These are phyloP conservation scores for Aquilaria agallochum DNA, from an alignment of 441 rosid genomes.

Conservation along the genomic window DNA sequence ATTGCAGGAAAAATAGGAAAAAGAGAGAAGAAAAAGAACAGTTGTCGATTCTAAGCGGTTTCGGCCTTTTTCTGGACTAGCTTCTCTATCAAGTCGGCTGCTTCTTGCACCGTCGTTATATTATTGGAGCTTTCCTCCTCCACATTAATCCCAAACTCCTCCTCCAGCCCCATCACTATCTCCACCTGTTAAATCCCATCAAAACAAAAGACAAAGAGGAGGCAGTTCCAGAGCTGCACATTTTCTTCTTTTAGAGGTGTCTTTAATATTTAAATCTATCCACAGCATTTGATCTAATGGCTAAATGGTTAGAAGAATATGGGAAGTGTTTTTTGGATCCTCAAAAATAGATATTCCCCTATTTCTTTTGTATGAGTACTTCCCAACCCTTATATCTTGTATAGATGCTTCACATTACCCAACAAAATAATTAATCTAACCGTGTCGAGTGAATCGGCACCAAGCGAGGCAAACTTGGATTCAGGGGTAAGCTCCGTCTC, in stretches of 20 bases:
- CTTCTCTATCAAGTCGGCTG: conserved; percentile 34
- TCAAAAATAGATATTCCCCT: too few relatives aligned
- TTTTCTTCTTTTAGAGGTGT: too few relatives aligned
- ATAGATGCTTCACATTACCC: not conserved
- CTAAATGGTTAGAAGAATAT: too few relatives aligned
- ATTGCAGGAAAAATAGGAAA: too few relatives aligned
- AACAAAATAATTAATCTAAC: conserved; percentile 24
- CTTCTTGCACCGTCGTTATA: conserved; percentile 35
- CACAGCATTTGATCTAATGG: too few relatives aligned
- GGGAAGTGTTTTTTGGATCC: too few relatives aligned
- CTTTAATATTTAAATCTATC: too few relatives aligned
- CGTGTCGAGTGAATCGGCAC: conserved; percentile 83
- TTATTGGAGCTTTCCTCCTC: conserved; percentile 34
- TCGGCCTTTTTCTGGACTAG: conserved; percentile 31
- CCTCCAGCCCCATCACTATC: conserved; percentile 37
- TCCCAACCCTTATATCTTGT: too few relatives aligned
- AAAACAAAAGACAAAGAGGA: not conserved
- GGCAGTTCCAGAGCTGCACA: too few relatives aligned
- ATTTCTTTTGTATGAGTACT: too few relatives aligned
- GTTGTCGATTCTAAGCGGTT: conserved; percentile 12
- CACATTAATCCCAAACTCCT: conserved; percentile 27
- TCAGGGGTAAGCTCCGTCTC: conserved; percentile 52
- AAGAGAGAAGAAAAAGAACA: too few relatives aligned
- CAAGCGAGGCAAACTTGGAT: conserved; percentile 63
- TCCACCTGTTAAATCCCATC: conserved; percentile 23